phyloP scores from a whole-genome alignment of 1,139 yeast genomes.

The Geotrichum citri-aurantii region DNA sequence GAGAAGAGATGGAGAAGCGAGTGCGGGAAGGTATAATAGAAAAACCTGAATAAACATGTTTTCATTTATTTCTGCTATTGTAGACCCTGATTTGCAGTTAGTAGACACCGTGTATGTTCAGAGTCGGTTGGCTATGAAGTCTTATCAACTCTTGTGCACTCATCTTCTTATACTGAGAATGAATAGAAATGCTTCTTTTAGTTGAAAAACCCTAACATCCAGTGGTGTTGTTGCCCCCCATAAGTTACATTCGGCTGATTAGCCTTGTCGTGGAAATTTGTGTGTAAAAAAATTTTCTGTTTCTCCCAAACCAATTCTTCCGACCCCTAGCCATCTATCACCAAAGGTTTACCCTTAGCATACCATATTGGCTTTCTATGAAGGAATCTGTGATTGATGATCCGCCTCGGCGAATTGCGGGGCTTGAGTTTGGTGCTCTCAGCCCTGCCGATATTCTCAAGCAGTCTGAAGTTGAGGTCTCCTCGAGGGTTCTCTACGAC shows the following conservation, averaged over 20 bases:
- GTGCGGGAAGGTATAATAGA: slow-evolving; percentile 3
- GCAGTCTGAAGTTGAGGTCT: slow-evolving; percentile 90
- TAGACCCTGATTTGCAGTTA: neutral
- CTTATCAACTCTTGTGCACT: too few species aligned
- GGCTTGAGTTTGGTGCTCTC: slow-evolving; percentile 87
- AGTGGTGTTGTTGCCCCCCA: neutral
- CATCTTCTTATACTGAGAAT: too few species aligned
- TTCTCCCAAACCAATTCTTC: slow-evolving; percentile 3
- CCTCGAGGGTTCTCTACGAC: slow-evolving; percentile 87
- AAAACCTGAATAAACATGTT: neutral
- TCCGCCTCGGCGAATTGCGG: slow-evolving; percentile 86
- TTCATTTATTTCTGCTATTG: neutral
- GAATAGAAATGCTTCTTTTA: too few species aligned
- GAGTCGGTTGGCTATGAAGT: too few species aligned
- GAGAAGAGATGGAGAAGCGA: slow-evolving; percentile 51
- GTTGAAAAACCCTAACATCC: slow-evolving; percentile 5
- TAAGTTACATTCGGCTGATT: neutral
- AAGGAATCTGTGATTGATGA: slow-evolving; percentile 72
- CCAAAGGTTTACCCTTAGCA: neutral
- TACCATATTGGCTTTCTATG: slow-evolving; percentile 38
- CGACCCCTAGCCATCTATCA: neutral
- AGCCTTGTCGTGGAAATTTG: neutral
- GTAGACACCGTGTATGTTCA: too few species aligned
- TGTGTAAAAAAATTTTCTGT: slow-evolving; percentile 4
- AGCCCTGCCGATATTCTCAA: slow-evolving; percentile 88